These are phyloP conservation scores for Pyrenophora tritici-repentis DNA, from an alignment of 2,329 filamentous ascomycete species.

Conservation along the genomic window DNA sequence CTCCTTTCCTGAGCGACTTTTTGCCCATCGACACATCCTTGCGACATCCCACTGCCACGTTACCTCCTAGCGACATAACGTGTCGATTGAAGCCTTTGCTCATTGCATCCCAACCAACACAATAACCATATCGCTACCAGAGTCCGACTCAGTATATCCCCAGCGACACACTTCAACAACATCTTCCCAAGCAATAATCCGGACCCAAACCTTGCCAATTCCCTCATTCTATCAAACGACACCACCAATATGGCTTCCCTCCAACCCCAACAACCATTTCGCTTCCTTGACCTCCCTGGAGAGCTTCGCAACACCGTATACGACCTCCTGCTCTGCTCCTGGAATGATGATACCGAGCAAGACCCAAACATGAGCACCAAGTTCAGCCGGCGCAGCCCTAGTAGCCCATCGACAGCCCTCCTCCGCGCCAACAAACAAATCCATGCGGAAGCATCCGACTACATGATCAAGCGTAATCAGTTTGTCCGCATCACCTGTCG, in stretches of 20 bases:
- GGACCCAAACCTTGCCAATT: not conserved
- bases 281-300: constrained; percentile 33
- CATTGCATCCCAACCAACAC: too few relatives aligned
- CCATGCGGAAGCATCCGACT: constrained; percentile 34
- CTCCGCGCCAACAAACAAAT: constrained; percentile 35
- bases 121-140: too few relatives aligned
- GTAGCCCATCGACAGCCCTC: constrained; percentile 26
- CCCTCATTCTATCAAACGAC: not conserved
- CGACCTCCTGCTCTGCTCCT: constrained; percentile 33
- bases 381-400: constrained; percentile 24
- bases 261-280: constrained; percentile 24
- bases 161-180: constrained; percentile 7
- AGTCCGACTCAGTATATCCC: not conserved
- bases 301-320: constrained; percentile 36
- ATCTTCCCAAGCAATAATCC: constrained; percentile 1
- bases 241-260: constrained; percentile 20
- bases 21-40: constrained; percentile 11
- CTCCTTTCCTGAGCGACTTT: constrained; percentile 18
- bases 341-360: constrained; percentile 25
- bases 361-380: constrained; percentile 21
- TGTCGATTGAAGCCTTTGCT: too few relatives aligned
- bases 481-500: constrained; percentile 34
- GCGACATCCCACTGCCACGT: constrained; percentile 11
- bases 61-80: constrained; percentile 5
- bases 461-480: constrained; percentile 36